Evolutionary conservation across 768 basidiomycete species (phyloP), one percentile per base, ranked within the genome.

Genomic region (Roridomyces roridus): DNA sequence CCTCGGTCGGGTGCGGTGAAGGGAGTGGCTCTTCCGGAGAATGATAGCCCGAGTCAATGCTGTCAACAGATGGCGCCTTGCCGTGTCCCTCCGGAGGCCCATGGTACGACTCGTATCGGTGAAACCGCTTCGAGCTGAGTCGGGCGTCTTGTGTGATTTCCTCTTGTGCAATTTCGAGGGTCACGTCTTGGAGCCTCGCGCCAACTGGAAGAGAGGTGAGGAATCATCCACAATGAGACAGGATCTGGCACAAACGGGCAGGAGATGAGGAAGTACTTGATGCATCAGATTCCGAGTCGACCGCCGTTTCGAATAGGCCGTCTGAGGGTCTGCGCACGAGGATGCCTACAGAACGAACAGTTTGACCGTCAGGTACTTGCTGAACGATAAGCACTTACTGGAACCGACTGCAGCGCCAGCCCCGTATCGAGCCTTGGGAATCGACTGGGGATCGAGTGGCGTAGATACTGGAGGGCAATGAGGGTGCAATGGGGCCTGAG

Each of bases 101-200:
- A 34, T 18, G 43, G 36, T 29, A 47, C 17, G 12, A 24, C 15
- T 51, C 47, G 20, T 47, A 21, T 17, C 44, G 53, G 25, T 59
- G 44, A 44, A 44, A 46, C 10, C 34, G 48, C n/a, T 46, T 45
- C 39, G 40, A 24, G 43, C 55, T 53, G 17, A 45, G 57, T 24
- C 49, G 43, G 20, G 53, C 61, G 14, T 63, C 57, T 57, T 53
- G 35, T 17, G 59, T 49, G n/a, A 51, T 31, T 28, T 62, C 55
- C 41, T 63, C 57, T 57, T 53, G 26, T n/a, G 59, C 54, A n/a
- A 56, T 31, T 35, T 62, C 60, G 28, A 62, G 31, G 3, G 69
- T 64, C 18, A 67, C 49, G 45, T 72, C 69, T 46, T 66, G 51
- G 3, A 72, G 59, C 12, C 67, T 58, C 39, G 70, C 68, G 10